Base-by-base conservation (phyloP, 495 filamentous ascomycete genomes). In the Neurospora discreta region DNA sequence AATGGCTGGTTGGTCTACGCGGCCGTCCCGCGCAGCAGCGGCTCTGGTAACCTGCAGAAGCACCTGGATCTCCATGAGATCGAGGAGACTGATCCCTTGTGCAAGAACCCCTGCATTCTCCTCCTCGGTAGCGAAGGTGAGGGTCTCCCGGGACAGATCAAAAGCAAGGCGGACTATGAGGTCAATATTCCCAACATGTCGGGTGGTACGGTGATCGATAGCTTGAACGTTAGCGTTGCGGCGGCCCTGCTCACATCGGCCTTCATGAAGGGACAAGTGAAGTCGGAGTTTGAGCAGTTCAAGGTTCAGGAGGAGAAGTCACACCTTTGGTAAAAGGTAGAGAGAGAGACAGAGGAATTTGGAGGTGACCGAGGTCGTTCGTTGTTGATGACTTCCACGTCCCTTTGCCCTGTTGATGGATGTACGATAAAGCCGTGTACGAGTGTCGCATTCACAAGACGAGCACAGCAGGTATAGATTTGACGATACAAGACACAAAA, bases 221-320 rank as follows among this genome's bases (percentile, higher is more conserved):
- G 92, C 80, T 82, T 97, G 76, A 97, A 97, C 77, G 94, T 97
- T 5, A 90, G 90, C 74, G 92, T 94, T 18, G 94, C 94, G n/a
- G 88, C 90, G 5, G 92, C 87, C 5, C 78, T 97, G 42, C 79
- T 97, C 52, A 90, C 90, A 80, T 86, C 89, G 74, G 85, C 86
- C 15, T 86, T 86, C 46, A 68, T 85, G 73, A 81, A 79, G 72
- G 77, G 77, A 6, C 70, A 73, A 36, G 39, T 71, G 3, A 78
- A 77, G 68, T 75, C 75, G 52, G 70, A 75, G 58, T 18, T 71
- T 15, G 39, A 58, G 44, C 74, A 75, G 41, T 44, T 42, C 39
- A 67, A 76, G 39, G 76, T 77, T 40, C 73, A 77, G 26, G 71
- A 68, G 60, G 68, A 74, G 65, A 68, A 77, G 68, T 58, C 69